phyloP scores from a whole-genome alignment of 176 grass and related monocot genomes.

The Phyllostachys edulis region DNA sequence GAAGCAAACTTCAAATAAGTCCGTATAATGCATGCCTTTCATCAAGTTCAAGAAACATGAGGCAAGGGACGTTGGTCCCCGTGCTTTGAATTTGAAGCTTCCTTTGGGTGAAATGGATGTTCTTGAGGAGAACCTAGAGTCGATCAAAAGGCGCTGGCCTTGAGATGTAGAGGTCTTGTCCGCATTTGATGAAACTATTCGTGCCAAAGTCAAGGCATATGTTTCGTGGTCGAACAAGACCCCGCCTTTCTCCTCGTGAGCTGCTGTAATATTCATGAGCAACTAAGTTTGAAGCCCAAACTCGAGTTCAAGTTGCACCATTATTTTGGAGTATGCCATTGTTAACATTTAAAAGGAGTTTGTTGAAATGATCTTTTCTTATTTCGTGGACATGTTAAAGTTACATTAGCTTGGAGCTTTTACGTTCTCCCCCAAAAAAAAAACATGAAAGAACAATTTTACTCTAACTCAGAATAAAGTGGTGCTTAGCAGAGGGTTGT shows the following conservation, averaged over 20 bases:
- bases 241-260: constrained; percentile 55
- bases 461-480: background rate
- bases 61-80: too few species aligned
- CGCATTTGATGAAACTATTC: constrained; percentile 28
- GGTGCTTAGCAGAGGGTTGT: background rate
- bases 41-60: too few species aligned
- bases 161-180: constrained; percentile 47
- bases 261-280: constrained; percentile 62
- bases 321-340: background rate
- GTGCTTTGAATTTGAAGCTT: constrained; percentile 53
- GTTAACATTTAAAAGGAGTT: background rate
- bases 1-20: too few species aligned
- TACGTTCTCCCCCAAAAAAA: background rate
- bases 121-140: constrained; percentile 55
- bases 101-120: constrained; percentile 69
- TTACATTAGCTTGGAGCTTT: background rate
- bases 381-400: background rate
- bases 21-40: too few species aligned
- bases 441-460: background rate
- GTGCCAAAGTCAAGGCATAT: constrained; percentile 41
- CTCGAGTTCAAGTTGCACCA: background rate
- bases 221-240: constrained; percentile 46
- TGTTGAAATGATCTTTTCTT: background rate
- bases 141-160: constrained; percentile 68
- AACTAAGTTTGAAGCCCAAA: constrained; percentile 32